Evolutionary conservation across 1,284 basidiomycete species (phyloP).

Genomic region (Apiotrichum mycotoxinovorans): DNA sequence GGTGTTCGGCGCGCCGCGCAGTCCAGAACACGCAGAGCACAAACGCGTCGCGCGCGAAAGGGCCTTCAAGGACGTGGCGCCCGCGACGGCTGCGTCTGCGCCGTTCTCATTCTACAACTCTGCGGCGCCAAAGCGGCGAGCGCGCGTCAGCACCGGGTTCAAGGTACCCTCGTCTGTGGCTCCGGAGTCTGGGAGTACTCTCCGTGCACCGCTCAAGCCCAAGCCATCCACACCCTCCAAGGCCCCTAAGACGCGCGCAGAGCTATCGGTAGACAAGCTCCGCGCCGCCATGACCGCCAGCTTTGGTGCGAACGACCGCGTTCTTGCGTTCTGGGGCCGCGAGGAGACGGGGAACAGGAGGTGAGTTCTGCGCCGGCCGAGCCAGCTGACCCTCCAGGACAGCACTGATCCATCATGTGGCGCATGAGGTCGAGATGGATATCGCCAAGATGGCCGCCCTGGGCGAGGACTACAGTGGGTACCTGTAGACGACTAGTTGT

Average conservation of each 20-base stretch:
- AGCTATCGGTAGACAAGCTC: constrained; percentile 6
- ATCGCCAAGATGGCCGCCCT: constrained; percentile 8
- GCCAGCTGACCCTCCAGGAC: not conserved
- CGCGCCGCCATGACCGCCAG: constrained; percentile 12
- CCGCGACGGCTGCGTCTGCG: constrained; percentile 20
- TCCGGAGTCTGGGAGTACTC: too few species aligned
- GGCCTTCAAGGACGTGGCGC: constrained; percentile 31
- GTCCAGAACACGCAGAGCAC: constrained; percentile 17
- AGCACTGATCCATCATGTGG: constrained; percentile 8
- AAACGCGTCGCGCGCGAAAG: constrained; percentile 28
- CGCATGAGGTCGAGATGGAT: constrained; percentile 15
- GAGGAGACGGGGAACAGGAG: constrained; percentile 10
- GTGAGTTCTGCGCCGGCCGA: not conserved
- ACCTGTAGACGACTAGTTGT: too few species aligned
- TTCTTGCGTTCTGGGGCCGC: constrained; percentile 20
- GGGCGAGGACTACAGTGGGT: constrained; percentile 11
- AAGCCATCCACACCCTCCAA: too few species aligned
- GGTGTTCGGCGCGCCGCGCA: constrained; percentile 6
- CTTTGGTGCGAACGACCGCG: constrained; percentile 10
- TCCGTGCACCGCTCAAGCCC: too few species aligned
- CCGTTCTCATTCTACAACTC: constrained; percentile 34
- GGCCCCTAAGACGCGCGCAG: not conserved
- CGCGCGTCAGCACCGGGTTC: not conserved
- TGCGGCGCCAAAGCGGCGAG: constrained; percentile 2
- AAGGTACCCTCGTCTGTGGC: constrained; percentile 6